Evolutionary conservation across 2,329 filamentous ascomycete species (phyloP).

Genomic region (Stagonosporopsis vannaccii): DNA sequence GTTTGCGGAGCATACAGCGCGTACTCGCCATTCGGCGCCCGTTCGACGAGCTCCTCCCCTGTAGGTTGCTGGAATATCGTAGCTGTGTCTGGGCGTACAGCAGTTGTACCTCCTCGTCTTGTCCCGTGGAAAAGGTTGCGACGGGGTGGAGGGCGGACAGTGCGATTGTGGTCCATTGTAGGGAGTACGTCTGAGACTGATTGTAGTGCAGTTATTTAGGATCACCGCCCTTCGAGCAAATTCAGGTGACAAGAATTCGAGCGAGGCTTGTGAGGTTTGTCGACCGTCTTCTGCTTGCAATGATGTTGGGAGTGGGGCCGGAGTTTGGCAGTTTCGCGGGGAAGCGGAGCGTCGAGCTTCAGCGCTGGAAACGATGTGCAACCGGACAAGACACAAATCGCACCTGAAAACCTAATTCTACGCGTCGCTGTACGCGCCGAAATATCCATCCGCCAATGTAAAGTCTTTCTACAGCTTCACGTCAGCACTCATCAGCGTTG

Average conservation of each 20-base stretch:
- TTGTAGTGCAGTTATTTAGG: neutral
- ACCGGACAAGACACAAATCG: neutral
- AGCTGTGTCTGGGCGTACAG: constrained; percentile 31
- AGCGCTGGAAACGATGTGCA: neutral
- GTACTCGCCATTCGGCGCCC: constrained; percentile 58
- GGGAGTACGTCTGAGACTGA: neutral
- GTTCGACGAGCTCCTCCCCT: constrained; percentile 58
- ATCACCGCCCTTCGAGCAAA: too few species aligned
- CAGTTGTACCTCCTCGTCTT: constrained; percentile 32
- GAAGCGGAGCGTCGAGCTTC: constrained; percentile 20
- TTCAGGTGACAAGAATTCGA: neutral
- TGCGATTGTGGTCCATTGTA: constrained; percentile 26
- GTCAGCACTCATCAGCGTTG: neutral
- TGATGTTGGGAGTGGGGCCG: constrained; percentile 24
- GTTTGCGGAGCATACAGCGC: constrained; percentile 45
- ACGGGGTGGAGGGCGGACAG: constrained; percentile 39
- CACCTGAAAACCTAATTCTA: neutral
- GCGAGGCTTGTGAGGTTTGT: neutral
- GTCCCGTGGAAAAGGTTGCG: constrained; percentile 41
- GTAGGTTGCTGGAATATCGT: constrained; percentile 28
- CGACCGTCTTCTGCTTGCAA: neutral
- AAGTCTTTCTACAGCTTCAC: neutral
- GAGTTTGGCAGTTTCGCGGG: constrained; percentile 26
- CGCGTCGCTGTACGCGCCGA: constrained; percentile 8
- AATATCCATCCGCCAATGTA: neutral